These are phyloP conservation scores for Gyromitra esculenta DNA, from an alignment of 2,329 filamentous ascomycete genomes.

Conservation along the genomic window DNA sequence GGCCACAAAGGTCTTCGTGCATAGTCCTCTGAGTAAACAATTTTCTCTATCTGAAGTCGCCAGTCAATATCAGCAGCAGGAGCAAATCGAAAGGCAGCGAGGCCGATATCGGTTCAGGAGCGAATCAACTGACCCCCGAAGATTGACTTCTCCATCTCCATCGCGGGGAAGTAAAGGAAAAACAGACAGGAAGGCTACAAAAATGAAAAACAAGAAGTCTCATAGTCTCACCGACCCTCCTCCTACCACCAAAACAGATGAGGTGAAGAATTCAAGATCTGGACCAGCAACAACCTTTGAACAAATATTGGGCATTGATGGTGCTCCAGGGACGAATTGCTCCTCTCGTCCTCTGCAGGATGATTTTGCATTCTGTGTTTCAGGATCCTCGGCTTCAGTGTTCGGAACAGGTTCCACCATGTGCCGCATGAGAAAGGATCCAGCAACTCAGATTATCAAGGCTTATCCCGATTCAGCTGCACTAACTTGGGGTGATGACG, in stretches of 20 bases:
- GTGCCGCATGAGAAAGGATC: neutral
- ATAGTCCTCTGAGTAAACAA: slow-evolving; percentile 30
- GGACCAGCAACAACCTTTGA: slow-evolving; percentile 27
- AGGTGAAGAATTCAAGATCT: neutral
- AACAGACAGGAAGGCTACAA: neutral
- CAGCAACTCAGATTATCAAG: neutral
- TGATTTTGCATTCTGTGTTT: slow-evolving; percentile 12
- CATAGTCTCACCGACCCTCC: neutral
- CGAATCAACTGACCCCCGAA: neutral
- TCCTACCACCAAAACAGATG: neutral
- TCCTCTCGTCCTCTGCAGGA: neutral
- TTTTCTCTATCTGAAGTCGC: neutral
- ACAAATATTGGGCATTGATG: slow-evolving; percentile 30
- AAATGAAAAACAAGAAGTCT: neutral
- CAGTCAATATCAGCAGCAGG: slow-evolving; percentile 26
- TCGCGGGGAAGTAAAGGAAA: neutral
- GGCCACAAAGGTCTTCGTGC: slow-evolving; percentile 21
- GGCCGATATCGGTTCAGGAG: slow-evolving; percentile 24
- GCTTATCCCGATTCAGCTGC: neutral
- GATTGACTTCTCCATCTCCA: slow-evolving; percentile 2
- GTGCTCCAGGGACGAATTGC: neutral
- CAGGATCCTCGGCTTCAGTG: slow-evolving; percentile 1
- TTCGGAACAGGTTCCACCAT: neutral
- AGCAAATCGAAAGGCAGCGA: slow-evolving; percentile 15
- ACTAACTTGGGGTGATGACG: neutral